phyloP scores from a whole-genome alignment of 805 yeast genomes.

The Lipomyces kockii region DNA sequence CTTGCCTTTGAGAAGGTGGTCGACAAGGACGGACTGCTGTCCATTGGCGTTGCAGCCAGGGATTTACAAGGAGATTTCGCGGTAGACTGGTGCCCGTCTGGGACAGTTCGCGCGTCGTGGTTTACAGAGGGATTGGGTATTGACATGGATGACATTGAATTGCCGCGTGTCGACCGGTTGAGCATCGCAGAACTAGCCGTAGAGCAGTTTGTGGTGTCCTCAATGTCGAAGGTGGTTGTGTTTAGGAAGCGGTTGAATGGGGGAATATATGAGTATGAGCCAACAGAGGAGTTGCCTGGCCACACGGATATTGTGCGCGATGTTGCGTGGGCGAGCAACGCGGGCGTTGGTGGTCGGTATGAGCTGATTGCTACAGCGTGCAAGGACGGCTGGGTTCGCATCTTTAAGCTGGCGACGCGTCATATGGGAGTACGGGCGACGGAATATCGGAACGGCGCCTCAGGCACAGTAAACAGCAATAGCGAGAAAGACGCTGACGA shows the following conservation, averaged over 20 bases:
- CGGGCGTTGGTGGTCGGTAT: constrained; percentile 62
- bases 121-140: neutral
- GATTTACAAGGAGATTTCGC: constrained; percentile 32
- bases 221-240: constrained; percentile 85
- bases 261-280: constrained; percentile 47
- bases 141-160: constrained; percentile 9
- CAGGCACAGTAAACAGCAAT: neutral
- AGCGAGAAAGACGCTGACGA: constrained; percentile 27
- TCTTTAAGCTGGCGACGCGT: constrained; percentile 63
- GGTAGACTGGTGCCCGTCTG: constrained; percentile 34
- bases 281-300: constrained; percentile 61
- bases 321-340: constrained; percentile 33
- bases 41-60: constrained; percentile 10
- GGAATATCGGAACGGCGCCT: constrained; percentile 29
- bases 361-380: constrained; percentile 94
- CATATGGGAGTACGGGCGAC: neutral
- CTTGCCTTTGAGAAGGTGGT: constrained; percentile 68
- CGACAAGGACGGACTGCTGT: neutral
- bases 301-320: constrained; percentile 49
- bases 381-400: constrained; percentile 89
- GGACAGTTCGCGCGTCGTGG: constrained; percentile 11
- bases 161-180: constrained; percentile 62
- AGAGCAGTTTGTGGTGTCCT: constrained; percentile 82
- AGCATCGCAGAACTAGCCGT: constrained; percentile 68
- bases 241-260: constrained; percentile 60